Base-by-base conservation (phyloP, 2,329 filamentous ascomycete species). In the Chaetomium globosum region DNA sequence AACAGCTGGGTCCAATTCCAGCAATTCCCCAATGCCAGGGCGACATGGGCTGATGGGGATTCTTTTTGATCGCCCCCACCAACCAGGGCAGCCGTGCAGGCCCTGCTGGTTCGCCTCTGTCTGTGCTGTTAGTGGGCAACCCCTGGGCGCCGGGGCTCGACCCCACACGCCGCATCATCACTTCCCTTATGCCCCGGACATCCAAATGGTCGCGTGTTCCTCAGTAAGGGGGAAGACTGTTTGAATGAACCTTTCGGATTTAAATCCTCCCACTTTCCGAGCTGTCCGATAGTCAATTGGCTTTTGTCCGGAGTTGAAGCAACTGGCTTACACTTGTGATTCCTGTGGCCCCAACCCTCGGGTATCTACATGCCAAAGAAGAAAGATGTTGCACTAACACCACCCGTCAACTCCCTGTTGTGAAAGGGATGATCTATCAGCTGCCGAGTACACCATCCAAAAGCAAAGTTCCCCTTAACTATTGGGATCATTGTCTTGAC, bases 1-100 rank as follows among this genome's bases (percentile, higher is more conserved):
- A 49, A 59, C 59, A 56, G 28, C 61, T 61, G 61, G 64, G 23
- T 66, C 64, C 64, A 64, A 54, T 64, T 59, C 62, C 54, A 55
- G 52, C 49, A 64, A 60, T 60, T 60, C 62, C 48, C 49, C 39
- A 53, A 30, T 56, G 46, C 59, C 58, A 58, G 59, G 48, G 33
- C 36, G 43, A 48, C 56, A 59, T 59, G 61, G 48, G n/a, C 39
- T 26, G 61, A 58, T 61, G 63, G 57, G 43, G 63, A 26, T 57
- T 19, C 52, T 61, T 60, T 56, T 60, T 56, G 43, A 57, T 61
- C 39, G 48, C 31, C 43, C 57, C 63, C 49, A n/a, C 43, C 30
- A 28, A n/a, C 28, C 30, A 48, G 33, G 33, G 33, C 33, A 36
- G 33, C 9, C 8, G 33, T 36, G 33, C 33, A 9, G 12, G 1